Conservation (phyloP, 2,329 filamentous ascomycete species). For the Cyclaneusma minus region DNA sequence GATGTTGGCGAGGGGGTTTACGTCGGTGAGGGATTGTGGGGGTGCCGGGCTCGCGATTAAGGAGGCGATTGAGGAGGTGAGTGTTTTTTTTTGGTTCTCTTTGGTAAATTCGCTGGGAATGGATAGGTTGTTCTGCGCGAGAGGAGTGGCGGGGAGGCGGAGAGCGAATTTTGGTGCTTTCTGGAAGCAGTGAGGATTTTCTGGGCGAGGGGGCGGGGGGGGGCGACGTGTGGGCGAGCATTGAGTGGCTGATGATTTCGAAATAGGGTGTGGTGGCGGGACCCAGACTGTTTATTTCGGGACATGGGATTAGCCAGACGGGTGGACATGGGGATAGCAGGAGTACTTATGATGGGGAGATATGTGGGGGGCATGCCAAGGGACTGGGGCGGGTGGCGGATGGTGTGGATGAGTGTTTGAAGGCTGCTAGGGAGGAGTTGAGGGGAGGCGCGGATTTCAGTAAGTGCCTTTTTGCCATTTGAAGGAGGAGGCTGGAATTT, state of each 20-base stretch:
- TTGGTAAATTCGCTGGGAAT: too few relatives aligned
- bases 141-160: neutral
- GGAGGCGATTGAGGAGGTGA: slow-evolving; percentile 39
- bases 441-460: slow-evolving; percentile 40
- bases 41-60: slow-evolving; percentile 38
- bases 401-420: slow-evolving; percentile 37
- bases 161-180: too few relatives aligned
- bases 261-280: slow-evolving; percentile 36
- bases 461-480: too few relatives aligned
- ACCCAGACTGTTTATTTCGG: slow-evolving; percentile 38
- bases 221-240: too few relatives aligned
- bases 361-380: slow-evolving; percentile 26
- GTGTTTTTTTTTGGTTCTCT: too few relatives aligned
- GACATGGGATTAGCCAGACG: slow-evolving; percentile 37
- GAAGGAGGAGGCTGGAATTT: too few relatives aligned
- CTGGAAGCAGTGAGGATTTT: too few relatives aligned
- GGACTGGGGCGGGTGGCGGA: slow-evolving; percentile 31
- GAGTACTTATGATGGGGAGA: slow-evolving; percentile 24
- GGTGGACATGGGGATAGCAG: slow-evolving; percentile 41
- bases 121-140: neutral
- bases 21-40: slow-evolving; percentile 39
- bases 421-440: slow-evolving; percentile 35
- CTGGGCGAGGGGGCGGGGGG: too few relatives aligned
- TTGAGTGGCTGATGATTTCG: too few relatives aligned
- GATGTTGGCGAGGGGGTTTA: slow-evolving; percentile 42